Evolutionary conservation across 2,329 filamentous ascomycete genomes (phyloP).

Genomic region (Hymenoscyphus fructigenus): DNA sequence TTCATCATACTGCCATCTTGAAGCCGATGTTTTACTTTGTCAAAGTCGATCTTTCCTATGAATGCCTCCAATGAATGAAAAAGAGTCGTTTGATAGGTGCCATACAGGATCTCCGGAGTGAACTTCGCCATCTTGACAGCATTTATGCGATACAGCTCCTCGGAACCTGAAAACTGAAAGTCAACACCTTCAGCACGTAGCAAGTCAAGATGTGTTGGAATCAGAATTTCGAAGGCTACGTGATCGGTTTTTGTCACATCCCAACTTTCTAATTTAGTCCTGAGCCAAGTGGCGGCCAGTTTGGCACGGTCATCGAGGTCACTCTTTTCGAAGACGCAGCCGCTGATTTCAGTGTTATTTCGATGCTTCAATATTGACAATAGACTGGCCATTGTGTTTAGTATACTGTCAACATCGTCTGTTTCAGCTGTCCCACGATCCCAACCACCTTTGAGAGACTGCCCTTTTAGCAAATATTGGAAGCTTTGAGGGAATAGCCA

Average conservation of each 20-base stretch:
- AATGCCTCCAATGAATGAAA: slow-evolving; percentile 8
- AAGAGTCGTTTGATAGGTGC: not conserved
- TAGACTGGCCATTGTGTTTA: too few species aligned
- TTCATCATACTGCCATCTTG: slow-evolving; percentile 5
- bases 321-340: too few species aligned
- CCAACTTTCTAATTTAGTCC: not conserved
- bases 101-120: not conserved
- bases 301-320: too few species aligned
- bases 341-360: too few species aligned
- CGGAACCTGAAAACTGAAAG: not conserved
- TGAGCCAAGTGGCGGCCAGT: too few species aligned
- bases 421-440: too few species aligned
- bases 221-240: slow-evolving; percentile 1
- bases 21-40: slow-evolving; percentile 3
- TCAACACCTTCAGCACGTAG: not conserved
- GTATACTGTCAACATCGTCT: too few species aligned
- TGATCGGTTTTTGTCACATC: not conserved
- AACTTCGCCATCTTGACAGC: not conserved
- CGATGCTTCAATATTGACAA: too few species aligned
- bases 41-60: slow-evolving; percentile 2
- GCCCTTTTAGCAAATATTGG: too few species aligned
- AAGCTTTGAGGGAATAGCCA: too few species aligned
- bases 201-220: not conserved
- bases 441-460: too few species aligned
- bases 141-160: not conserved